Evolutionary conservation across 2,329 filamentous ascomycete species (phyloP).

Genomic region (Magnaporthales sp.): DNA sequence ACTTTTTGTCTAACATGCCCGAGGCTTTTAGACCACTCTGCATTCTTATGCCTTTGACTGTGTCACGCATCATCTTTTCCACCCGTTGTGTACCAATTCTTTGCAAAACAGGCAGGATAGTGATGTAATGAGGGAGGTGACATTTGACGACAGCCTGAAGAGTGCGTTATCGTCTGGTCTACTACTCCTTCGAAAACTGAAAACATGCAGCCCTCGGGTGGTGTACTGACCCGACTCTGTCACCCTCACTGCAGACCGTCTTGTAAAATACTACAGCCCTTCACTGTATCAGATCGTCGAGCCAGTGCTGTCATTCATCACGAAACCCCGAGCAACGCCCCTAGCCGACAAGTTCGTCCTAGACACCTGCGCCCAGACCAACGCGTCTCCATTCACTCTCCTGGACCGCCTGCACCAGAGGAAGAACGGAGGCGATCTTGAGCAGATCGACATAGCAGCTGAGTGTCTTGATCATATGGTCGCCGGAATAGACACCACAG

Average conservation of each 20-base stretch:
- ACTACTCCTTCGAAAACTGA: not conserved
- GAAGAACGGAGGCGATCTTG: constrained; percentile 25
- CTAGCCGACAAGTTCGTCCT: constrained; percentile 52
- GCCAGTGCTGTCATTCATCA: constrained; percentile 33
- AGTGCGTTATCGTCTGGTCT: constrained; percentile 32
- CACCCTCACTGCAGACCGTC: constrained; percentile 35
- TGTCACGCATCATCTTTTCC: constrained; percentile 61
- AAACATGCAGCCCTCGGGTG: not conserved
- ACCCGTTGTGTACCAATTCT: constrained; percentile 54
- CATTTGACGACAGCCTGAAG: constrained; percentile 58
- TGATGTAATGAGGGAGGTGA: constrained; percentile 59
- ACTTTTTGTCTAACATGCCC: not conserved
- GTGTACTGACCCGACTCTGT: not conserved
- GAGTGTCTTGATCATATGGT: constrained; percentile 67
- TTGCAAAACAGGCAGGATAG: constrained; percentile 46
- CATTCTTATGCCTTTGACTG: constrained; percentile 65
- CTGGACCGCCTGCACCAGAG: constrained; percentile 45
- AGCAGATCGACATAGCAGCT: constrained; percentile 48
- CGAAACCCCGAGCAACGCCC: constrained; percentile 47
- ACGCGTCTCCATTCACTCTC: constrained; percentile 46
- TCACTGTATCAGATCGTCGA: constrained; percentile 37
- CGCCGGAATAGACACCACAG: constrained; percentile 64
- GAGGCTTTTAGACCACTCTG: constrained; percentile 24
- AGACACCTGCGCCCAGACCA: constrained; percentile 34
- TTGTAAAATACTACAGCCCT: constrained; percentile 50